These are phyloP conservation scores for Pythium phragmiticola DNA, from an alignment of 352 stramenopile genomes.

Conservation along the genomic window DNA sequence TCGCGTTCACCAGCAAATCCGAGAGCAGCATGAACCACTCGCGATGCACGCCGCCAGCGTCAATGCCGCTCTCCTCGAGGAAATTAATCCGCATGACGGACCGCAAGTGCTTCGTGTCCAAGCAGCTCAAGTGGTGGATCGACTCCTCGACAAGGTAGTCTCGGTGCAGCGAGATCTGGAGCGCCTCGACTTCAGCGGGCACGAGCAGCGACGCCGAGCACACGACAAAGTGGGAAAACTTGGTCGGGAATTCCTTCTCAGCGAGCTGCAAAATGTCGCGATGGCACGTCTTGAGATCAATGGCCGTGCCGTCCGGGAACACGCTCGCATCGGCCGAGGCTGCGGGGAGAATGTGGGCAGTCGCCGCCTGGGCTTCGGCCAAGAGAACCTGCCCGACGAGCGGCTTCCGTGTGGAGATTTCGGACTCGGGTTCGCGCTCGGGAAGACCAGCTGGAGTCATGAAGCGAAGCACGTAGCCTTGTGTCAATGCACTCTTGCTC, in stretches of 20 bases:
- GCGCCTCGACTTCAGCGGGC: constrained; percentile 37
- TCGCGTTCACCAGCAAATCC: constrained; percentile 50
- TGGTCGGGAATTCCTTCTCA: constrained; percentile 43
- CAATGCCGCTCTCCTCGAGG: constrained; percentile 47
- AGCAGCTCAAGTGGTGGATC: constrained; percentile 47
- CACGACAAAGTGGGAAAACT: constrained; percentile 52
- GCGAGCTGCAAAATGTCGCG: constrained; percentile 33
- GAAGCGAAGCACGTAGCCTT: constrained; percentile 19
- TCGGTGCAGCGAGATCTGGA: constrained; percentile 45
- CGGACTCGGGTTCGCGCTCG: background rate
- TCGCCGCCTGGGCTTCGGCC: background rate
- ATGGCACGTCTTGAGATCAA: constrained; percentile 10
- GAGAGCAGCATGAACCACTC: constrained; percentile 85
- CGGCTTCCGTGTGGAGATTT: background rate
- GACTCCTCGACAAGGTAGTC: constrained; percentile 49
- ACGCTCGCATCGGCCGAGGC: constrained; percentile 11
- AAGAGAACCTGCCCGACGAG: constrained; percentile 3
- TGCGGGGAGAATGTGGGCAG: constrained; percentile 1
- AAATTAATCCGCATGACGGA: constrained; percentile 53
- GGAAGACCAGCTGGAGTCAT: background rate
- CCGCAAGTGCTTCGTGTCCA: constrained; percentile 34
- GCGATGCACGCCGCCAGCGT: constrained; percentile 54
- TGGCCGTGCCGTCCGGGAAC: constrained; percentile 15
- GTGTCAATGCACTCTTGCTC: background rate
- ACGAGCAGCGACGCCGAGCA: constrained; percentile 39